These are phyloP conservation scores for Fusarium sororula DNA, from an alignment of 2,329 filamentous ascomycete species.

Conservation along the genomic window DNA sequence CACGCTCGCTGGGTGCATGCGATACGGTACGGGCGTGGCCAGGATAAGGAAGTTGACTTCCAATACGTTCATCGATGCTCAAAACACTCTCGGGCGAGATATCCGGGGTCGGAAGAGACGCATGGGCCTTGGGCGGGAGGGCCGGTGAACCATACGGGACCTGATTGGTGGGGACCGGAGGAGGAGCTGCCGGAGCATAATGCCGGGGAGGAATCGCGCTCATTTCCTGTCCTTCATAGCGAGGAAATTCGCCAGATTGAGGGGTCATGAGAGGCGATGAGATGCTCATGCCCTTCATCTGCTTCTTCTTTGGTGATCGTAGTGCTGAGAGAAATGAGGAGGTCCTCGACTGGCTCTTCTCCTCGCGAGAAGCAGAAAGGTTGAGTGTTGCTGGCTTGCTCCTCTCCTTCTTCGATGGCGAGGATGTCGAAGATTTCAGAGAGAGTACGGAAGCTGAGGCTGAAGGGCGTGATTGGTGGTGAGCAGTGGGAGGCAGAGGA, in stretches of 20 bases:
- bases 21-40: constrained; percentile 52
- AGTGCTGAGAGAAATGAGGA: constrained; percentile 70
- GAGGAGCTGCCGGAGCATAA: constrained; percentile 66
- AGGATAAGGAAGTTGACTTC: constrained; percentile 48
- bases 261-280: constrained; percentile 74
- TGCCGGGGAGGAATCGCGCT: constrained; percentile 65
- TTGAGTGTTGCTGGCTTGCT: constrained; percentile 62
- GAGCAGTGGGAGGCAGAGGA: constrained; percentile 48
- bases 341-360: constrained; percentile 64
- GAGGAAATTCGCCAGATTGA: constrained; percentile 67
- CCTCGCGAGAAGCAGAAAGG: constrained; percentile 53
- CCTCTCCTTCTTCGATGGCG: constrained; percentile 56
- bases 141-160: constrained; percentile 43
- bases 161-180: constrained; percentile 63
- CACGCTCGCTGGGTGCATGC: constrained; percentile 52
- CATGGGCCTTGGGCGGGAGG: constrained; percentile 37
- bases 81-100: constrained; percentile 53
- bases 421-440: constrained; percentile 43
- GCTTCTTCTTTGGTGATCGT: constrained; percentile 66
- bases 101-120: constrained; percentile 43
- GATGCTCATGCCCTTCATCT: constrained; percentile 64
- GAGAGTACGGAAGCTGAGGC: constrained; percentile 32
- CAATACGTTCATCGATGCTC: constrained; percentile 67
- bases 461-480: constrained; percentile 34
- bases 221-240: constrained; percentile 65